These are phyloP conservation scores for Salix caprea DNA, from an alignment of 345 rosid genomes.

Conservation along the genomic window DNA sequence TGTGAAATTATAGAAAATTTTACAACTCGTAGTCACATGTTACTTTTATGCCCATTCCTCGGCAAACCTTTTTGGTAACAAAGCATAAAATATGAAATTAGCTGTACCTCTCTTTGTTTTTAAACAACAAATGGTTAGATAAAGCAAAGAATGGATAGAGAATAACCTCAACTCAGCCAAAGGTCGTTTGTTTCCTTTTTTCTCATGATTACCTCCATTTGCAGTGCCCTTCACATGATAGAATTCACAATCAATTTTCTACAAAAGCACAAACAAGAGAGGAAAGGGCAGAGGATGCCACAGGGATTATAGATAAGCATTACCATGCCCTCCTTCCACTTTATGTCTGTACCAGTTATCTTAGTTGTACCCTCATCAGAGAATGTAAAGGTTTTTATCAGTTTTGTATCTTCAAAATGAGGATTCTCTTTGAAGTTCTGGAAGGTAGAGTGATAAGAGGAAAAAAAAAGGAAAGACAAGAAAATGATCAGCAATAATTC, in stretches of 20 bases:
- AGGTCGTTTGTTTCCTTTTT: constrained; percentile 16
- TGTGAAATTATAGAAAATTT: background rate
- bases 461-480: background rate
- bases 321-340: constrained; percentile 30
- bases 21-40: background rate
- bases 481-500: background rate
- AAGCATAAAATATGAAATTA: background rate
- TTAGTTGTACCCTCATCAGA: constrained; percentile 18
- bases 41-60: background rate
- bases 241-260: background rate
- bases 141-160: background rate
- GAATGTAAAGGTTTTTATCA: constrained; percentile 21
- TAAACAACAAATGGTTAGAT: no score
- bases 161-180: constrained; percentile 12
- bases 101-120: background rate
- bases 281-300: background rate
- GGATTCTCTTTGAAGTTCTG: constrained; percentile 25
- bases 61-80: background rate
- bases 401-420: constrained; percentile 25
- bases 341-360: constrained; percentile 18
- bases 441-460: background rate
- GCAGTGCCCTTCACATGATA: constrained; percentile 10
- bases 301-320: background rate
- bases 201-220: constrained; percentile 20
- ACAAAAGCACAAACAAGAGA: background rate